A percentile compares a stretch with the other conserved stretches of the same genome.
Conservation (phyloP, 768 basidiomycete genomes). For the Lentinula boryana region DNA sequence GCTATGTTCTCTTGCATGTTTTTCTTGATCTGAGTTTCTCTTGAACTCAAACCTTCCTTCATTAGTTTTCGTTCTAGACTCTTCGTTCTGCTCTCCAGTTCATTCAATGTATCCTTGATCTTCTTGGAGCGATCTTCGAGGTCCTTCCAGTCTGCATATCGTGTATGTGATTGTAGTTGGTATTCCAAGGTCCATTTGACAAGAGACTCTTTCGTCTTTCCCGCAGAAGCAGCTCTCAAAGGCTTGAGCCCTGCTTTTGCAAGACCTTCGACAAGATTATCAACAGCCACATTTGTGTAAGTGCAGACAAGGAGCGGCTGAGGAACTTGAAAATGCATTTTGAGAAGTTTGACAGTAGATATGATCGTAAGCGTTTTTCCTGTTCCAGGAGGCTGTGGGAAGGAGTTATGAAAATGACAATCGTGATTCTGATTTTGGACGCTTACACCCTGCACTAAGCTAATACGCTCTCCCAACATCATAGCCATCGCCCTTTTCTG, state of each 20-base stretch:
- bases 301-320: conserved; percentile 89
- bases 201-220: conserved; percentile 53
- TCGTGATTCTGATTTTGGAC: not conserved
- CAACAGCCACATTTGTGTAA: conserved; percentile 90
- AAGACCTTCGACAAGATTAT: conserved; percentile 81
- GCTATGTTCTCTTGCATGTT: conserved; percentile 27
- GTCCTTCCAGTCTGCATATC: conserved; percentile 36
- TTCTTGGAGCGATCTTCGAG: conserved; percentile 24
- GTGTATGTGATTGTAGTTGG: conserved; percentile 56
- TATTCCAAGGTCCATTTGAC: conserved; percentile 54
- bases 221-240: conserved; percentile 66
- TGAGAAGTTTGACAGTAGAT: conserved; percentile 76
- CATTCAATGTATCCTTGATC: conserved; percentile 10
- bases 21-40: conserved; percentile 15
- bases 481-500: conserved; percentile 79
- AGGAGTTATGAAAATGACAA: conserved; percentile 3
- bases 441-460: conserved; percentile 83
- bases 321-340: conserved; percentile 78
- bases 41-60: conserved; percentile 7
- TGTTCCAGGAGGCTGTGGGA: conserved; percentile 74
- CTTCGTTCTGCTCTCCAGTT: conserved; percentile 8
- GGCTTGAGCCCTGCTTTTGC: conserved; percentile 57
- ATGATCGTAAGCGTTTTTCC: conserved; percentile 93
- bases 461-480: conserved; percentile 77
- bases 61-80: conserved; percentile 15